These are phyloP conservation scores for Pseudogymnoascus sp. DNA, from an alignment of 2,329 filamentous ascomycete species.

Conservation along the genomic window DNA sequence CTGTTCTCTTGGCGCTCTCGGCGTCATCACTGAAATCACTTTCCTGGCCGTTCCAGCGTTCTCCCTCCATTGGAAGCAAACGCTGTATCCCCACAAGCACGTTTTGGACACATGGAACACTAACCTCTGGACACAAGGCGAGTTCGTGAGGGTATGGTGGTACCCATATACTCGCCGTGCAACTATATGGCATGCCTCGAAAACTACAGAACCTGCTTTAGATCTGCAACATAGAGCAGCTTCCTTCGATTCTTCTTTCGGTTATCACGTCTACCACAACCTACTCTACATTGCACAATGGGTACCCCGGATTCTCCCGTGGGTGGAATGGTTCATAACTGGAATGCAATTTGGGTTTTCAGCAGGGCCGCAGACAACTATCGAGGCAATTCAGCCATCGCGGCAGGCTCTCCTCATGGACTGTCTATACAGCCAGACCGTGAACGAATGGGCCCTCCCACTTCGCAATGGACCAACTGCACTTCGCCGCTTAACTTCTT, in stretches of 20 bases:
- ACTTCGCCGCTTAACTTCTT: slow-evolving; percentile 71
- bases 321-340: slow-evolving; percentile 93
- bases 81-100: slow-evolving; percentile 60
- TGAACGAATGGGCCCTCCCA: slow-evolving; percentile 96
- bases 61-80: slow-evolving; percentile 81
- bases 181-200: slow-evolving; percentile 83
- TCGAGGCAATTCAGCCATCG: slow-evolving; percentile 71
- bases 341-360: slow-evolving; percentile 94
- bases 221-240: slow-evolving; percentile 48
- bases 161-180: slow-evolving; percentile 84
- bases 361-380: slow-evolving; percentile 56
- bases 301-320: slow-evolving; percentile 71
- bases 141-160: slow-evolving; percentile 97
- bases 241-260: slow-evolving; percentile 76
- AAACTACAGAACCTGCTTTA: slow-evolving; percentile 55
- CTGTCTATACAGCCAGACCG: slow-evolving; percentile 95
- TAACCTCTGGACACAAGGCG: slow-evolving; percentile 71
- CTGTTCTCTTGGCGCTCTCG: slow-evolving; percentile 79
- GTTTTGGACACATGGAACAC: slow-evolving; percentile 66
- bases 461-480: slow-evolving; percentile 81
- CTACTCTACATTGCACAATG: slow-evolving; percentile 74
- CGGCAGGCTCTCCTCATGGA: slow-evolving; percentile 85
- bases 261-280: slow-evolving; percentile 88
- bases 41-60: slow-evolving; percentile 74
- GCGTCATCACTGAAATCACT: slow-evolving; percentile 84